A percentile compares a stretch with the other conserved stretches of the same genome.
Conservation (phyloP, 768 basidiomycete species). For the Psilocybe subaeruginosa region DNA sequence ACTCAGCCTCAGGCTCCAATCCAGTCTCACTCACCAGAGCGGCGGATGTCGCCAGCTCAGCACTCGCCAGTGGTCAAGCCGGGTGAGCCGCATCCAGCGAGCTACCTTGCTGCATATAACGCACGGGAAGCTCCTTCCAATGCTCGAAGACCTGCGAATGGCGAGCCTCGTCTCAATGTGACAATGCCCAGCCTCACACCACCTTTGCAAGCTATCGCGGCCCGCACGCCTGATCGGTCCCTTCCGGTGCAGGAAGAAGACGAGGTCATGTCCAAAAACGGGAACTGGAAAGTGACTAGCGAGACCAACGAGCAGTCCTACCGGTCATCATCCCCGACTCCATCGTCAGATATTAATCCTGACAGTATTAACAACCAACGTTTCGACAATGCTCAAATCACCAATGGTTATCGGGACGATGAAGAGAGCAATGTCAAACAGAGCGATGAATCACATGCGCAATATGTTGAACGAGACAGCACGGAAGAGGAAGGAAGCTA, state of each 20-base stretch:
- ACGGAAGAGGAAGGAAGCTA: constrained; percentile 57
- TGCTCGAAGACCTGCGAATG: constrained; percentile 29
- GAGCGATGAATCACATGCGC: constrained; percentile 28
- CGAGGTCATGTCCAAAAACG: constrained; percentile 44
- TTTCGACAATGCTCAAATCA: constrained; percentile 31
- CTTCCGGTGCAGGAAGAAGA: constrained; percentile 82
- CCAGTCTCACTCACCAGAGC: constrained; percentile 56
- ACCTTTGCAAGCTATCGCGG: constrained; percentile 52
- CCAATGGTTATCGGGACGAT: constrained; percentile 33
- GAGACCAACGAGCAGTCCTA: constrained; percentile 35
- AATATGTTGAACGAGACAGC: constrained; percentile 39
- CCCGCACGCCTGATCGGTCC: constrained; percentile 71
- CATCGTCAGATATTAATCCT: constrained; percentile 57
- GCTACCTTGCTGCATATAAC: constrained; percentile 47
- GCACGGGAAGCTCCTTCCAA: constrained; percentile 47
- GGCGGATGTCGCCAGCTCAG: constrained; percentile 49
- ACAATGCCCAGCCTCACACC: constrained; percentile 54
- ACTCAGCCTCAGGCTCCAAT: constrained; percentile 31
- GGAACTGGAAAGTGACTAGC: constrained; percentile 33
- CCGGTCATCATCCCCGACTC: constrained; percentile 47
- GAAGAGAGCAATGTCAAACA: constrained; percentile 33
- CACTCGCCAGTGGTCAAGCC: constrained; percentile 51
- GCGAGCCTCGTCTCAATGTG: constrained; percentile 32
- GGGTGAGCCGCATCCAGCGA: constrained; percentile 42
- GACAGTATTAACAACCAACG: constrained; percentile 34